A percentile compares a stretch with the other conserved stretches of the same genome.
Evolutionary conservation across 495 filamentous ascomycete species (phyloP).

Genomic region (Immersiella caudata): DNA sequence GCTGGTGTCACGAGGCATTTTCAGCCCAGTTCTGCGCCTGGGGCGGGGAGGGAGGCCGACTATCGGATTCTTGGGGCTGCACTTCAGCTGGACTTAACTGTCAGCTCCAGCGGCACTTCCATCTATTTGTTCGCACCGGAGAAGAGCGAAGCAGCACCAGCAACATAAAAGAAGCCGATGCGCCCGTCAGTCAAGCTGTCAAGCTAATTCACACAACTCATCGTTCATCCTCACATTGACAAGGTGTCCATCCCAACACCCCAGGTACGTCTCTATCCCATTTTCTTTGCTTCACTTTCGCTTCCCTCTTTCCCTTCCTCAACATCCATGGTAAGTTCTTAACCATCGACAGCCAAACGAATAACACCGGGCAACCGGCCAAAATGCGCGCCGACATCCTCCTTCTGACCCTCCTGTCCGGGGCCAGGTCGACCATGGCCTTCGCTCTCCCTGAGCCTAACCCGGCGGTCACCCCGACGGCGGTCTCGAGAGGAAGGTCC

Average conservation of each 20-base stretch:
- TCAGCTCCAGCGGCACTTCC: conserved; percentile 9
- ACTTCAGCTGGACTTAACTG: conserved; percentile 7
- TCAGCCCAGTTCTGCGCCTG: conserved; percentile 9
- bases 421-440: conserved; percentile 9
- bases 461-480: conserved; percentile 8
- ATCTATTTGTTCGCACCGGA: conserved; percentile 9
- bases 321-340: conserved; percentile 6
- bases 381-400: conserved; percentile 10
- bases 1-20: conserved; percentile 10
- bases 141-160: conserved; percentile 7
- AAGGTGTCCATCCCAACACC: conserved; percentile 10
- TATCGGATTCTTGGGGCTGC: conserved; percentile 10
- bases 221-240: conserved; percentile 6
- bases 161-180: conserved; percentile 9
- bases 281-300: conserved; percentile 11
- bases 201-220: conserved; percentile 10
- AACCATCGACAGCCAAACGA: conserved; percentile 10
- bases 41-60: conserved; percentile 8
- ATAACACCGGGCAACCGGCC: conserved; percentile 9
- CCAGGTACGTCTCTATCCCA: conserved; percentile 9
- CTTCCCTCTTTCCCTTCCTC: conserved; percentile 10
- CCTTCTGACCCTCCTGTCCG: conserved; percentile 9
- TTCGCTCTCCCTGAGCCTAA: conserved; percentile 10
- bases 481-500: conserved; percentile 6
- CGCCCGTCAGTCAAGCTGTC: conserved; percentile 9